Evolutionary conservation across 306 rosid genomes (phyloP).

Genomic region (Cicer bijugum): DNA sequence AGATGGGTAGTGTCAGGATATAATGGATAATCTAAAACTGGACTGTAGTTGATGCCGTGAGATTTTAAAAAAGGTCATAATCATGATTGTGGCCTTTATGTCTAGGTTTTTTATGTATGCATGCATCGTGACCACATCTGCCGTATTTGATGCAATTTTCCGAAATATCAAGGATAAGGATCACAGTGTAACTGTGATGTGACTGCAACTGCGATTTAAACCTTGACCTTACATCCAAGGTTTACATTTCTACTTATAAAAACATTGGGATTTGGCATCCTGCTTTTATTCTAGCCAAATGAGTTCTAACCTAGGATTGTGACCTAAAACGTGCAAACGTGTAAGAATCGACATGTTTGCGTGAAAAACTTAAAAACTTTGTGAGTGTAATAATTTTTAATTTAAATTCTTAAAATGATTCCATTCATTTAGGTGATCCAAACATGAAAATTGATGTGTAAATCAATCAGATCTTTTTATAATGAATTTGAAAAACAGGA

Average conservation of each 20-base stretch:
- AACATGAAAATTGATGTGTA: neutral
- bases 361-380: neutral
- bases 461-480: neutral
- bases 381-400: neutral
- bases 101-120: neutral
- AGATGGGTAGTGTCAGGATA: neutral
- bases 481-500: neutral
- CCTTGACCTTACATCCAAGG: neutral
- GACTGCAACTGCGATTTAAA: neutral
- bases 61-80: neutral
- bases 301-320: neutral
- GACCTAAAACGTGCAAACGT: conserved; percentile 8
- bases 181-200: neutral
- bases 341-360: neutral
- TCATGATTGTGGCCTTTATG: neutral
- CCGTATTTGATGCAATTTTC: neutral
- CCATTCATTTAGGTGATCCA: conserved; percentile 2
- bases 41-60: neutral
- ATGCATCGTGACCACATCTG: neutral
- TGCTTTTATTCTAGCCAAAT: neutral
- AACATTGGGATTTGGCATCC: neutral
- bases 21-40: neutral
- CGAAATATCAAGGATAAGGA: neutral
- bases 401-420: neutral
- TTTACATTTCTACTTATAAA: neutral